These are phyloP conservation scores for Pontederia crassipes DNA, from an alignment of 176 grass and related monocot species.

Conservation along the genomic window DNA sequence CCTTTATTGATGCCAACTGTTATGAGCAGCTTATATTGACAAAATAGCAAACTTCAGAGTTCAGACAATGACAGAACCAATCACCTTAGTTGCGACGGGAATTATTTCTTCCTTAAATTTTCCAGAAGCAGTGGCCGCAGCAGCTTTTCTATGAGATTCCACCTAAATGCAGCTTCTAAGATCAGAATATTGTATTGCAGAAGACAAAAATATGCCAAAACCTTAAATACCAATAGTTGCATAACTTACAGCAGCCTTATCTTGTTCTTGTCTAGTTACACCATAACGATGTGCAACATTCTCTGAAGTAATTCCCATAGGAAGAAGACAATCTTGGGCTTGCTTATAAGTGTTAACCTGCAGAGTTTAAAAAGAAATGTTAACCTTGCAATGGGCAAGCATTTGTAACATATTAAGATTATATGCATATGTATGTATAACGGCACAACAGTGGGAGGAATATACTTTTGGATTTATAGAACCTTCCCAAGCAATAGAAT, in stretches of 20 bases:
- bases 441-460: background rate
- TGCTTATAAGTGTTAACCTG: slow-evolving; percentile 61
- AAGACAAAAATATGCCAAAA: background rate
- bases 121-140: slow-evolving; percentile 70
- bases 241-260: slow-evolving; percentile 82
- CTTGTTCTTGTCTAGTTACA: slow-evolving; percentile 84
- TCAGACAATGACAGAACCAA: background rate
- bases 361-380: slow-evolving; percentile 16
- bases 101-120: slow-evolving; percentile 98
- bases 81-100: slow-evolving; percentile 83
- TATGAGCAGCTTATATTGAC: background rate
- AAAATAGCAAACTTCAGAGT: background rate
- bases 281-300: slow-evolving; percentile 83
- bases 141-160: slow-evolving; percentile 82
- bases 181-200: background rate
- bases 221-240: background rate
- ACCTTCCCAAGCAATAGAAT: slow-evolving; percentile 66
- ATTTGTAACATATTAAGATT: background rate
- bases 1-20: too few relatives aligned
- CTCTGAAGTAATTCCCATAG: slow-evolving; percentile 97
- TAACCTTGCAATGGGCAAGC: background rate
- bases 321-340: slow-evolving; percentile 91
- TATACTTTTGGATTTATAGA: slow-evolving; percentile 85
- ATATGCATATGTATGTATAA: background rate
- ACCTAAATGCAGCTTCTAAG: slow-evolving; percentile 27